These are phyloP conservation scores for Leccinum disarticulatum DNA, from an alignment of 768 basidiomycete species.

Conservation along the genomic window DNA sequence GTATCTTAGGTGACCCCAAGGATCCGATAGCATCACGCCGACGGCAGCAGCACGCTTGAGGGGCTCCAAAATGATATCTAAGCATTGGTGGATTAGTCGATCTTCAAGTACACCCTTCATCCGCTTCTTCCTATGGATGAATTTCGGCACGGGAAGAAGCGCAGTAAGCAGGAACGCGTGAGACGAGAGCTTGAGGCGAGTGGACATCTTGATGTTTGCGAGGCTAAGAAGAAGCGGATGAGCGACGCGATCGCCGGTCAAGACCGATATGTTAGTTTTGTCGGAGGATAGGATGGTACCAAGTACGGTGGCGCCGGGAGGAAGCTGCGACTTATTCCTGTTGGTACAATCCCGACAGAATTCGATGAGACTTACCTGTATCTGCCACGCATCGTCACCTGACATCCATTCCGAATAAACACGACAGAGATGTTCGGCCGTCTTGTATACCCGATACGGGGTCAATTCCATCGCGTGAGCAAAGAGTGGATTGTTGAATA, in stretches of 20 bases:
- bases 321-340: neutral
- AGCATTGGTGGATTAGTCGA: slow-evolving; percentile 9
- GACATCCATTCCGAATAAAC: slow-evolving; percentile 27
- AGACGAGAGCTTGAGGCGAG: neutral
- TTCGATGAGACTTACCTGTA: neutral
- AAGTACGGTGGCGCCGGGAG: neutral
- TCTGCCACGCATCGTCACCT: neutral
- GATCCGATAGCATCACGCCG: slow-evolving; percentile 20
- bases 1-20: slow-evolving; percentile 15
- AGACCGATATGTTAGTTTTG: neutral
- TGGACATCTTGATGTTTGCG: neutral
- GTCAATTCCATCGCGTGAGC: slow-evolving; percentile 19
- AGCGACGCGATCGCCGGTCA: neutral
- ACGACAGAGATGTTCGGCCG: slow-evolving; percentile 6
- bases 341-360: neutral
- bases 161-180: neutral
- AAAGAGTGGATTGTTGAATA: slow-evolving; percentile 28
- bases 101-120: neutral
- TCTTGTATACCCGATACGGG: slow-evolving; percentile 14
- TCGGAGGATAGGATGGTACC: neutral
- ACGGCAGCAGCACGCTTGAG: slow-evolving; percentile 18
- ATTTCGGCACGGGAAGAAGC: neutral
- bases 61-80: slow-evolving; percentile 16
- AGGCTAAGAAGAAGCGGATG: neutral
- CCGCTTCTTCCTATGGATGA: neutral